Percentiles rank a stretch among this genome's conserved stretches.
phyloP scores from a whole-genome alignment of 805 yeast species.

The Starmerella powellii region DNA sequence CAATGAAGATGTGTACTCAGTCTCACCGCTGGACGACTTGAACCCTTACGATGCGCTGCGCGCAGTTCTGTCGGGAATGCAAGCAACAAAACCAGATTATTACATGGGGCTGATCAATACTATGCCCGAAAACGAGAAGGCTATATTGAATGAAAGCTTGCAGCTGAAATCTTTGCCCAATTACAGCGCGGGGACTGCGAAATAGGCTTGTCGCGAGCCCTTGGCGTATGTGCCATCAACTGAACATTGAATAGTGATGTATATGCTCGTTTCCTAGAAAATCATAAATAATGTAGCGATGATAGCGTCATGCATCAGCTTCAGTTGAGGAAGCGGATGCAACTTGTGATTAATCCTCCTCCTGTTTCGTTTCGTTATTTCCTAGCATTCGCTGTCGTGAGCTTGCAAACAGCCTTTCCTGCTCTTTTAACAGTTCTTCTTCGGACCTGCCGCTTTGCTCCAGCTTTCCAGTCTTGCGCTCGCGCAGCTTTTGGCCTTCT shows the following conservation, averaged over 20 bases:
- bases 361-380: constrained; percentile 7
- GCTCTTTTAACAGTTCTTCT: constrained; percentile 83
- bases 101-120: constrained; percentile 40
- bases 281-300: too few species aligned
- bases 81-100: constrained; percentile 36
- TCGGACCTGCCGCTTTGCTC: constrained; percentile 86
- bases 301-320: too few species aligned
- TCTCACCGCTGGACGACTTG: constrained; percentile 64
- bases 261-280: too few species aligned
- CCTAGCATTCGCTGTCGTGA: constrained; percentile 24
- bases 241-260: too few species aligned
- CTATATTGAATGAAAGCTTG: constrained; percentile 27
- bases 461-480: constrained; percentile 81
- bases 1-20: constrained; percentile 69
- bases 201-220: too few species aligned
- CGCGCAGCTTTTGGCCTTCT: constrained; percentile 72
- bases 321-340: too few species aligned
- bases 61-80: constrained; percentile 39
- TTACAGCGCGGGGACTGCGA: not conserved
- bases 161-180: constrained; percentile 20
- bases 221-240: too few species aligned
- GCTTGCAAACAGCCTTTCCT: constrained; percentile 69
- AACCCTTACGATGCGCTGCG: constrained; percentile 61
- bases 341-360: not conserved
- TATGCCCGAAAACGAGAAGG: constrained; percentile 31